These are phyloP conservation scores for Saussurea involucrata DNA, from an alignment of 129 eudicot species.

Conservation along the genomic window DNA sequence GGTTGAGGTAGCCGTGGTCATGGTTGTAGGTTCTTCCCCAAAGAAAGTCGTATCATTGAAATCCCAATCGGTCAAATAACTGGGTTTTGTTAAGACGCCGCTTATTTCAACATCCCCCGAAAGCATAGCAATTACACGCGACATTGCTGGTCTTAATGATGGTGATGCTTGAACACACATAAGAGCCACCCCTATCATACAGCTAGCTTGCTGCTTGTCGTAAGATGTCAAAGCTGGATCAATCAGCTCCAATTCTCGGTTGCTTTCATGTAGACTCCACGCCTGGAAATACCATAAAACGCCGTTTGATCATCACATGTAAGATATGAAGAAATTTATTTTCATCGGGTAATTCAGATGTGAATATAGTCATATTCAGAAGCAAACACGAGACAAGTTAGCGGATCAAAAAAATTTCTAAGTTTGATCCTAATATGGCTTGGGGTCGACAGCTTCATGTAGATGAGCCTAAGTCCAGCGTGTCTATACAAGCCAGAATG, in stretches of 20 bases:
- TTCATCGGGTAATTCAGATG: background rate
- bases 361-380: background rate
- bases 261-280: conserved; percentile 51
- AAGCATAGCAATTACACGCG: conserved; percentile 69
- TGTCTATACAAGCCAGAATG: background rate
- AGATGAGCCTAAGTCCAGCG: background rate
- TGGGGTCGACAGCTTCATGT: background rate
- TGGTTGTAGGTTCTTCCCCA: conserved; percentile 21
- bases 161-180: conserved; percentile 73
- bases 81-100: conserved; percentile 50
- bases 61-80: conserved; percentile 65
- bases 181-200: conserved; percentile 58
- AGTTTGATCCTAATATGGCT: background rate
- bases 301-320: background rate
- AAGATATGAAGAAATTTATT: background rate
- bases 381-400: background rate
- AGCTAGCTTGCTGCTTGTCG: conserved; percentile 40
- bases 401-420: background rate
- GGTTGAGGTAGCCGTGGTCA: conserved; percentile 19
- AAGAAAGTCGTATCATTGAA: conserved; percentile 44
- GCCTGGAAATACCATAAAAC: conserved; percentile 36
- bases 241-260: conserved; percentile 46
- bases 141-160: conserved; percentile 58
- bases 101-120: conserved; percentile 56
- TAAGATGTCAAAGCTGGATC: conserved; percentile 40